phyloP scores from a whole-genome alignment of 768 basidiomycete genomes.

The Daedaleopsis nitida region DNA sequence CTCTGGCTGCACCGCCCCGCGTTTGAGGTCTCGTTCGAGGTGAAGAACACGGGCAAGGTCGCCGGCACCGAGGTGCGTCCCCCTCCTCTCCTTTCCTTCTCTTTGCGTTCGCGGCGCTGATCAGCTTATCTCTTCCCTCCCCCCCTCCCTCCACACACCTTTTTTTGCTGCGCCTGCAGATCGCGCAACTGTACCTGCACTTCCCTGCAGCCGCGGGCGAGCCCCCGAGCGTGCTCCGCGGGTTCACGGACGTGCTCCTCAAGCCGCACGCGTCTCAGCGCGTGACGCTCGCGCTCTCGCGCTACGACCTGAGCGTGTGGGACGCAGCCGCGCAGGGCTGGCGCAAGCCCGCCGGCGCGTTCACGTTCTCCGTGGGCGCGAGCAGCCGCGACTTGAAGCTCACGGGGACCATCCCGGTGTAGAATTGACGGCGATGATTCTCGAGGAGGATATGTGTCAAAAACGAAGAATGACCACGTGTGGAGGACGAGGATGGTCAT shows the following conservation, averaged over 20 bases:
- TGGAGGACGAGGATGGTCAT: too few relatives aligned
- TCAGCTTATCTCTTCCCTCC: not conserved
- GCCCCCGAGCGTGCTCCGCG: constrained; percentile 68
- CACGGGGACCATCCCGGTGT: constrained; percentile 40
- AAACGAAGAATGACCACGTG: too few relatives aligned
- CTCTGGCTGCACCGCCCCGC: constrained; percentile 72
- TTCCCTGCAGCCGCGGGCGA: constrained; percentile 59
- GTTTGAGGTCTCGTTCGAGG: constrained; percentile 60
- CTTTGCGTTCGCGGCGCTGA: not conserved
- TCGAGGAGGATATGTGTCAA: too few relatives aligned
- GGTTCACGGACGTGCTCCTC: constrained; percentile 64
- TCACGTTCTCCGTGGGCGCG: constrained; percentile 64
- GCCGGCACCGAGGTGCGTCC: constrained; percentile 65
- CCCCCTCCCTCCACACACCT: constrained; percentile 8
- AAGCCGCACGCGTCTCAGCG: constrained; percentile 45
- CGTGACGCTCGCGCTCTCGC: constrained; percentile 60
- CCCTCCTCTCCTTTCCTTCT: not conserved
- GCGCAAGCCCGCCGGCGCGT: constrained; percentile 64
- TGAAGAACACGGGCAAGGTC: constrained; percentile 63
- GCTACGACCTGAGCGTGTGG: constrained; percentile 78
- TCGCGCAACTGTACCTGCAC: constrained; percentile 76
- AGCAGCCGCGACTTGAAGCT: constrained; percentile 68
- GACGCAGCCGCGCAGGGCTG: constrained; percentile 74
- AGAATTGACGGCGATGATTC: not conserved
- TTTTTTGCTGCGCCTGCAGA: constrained; percentile 37